Evolutionary conservation across 805 yeast species (phyloP), one percentile per base, ranked within the genome.

Genomic region (Sugiyamaella boreocaroliniensis): DNA sequence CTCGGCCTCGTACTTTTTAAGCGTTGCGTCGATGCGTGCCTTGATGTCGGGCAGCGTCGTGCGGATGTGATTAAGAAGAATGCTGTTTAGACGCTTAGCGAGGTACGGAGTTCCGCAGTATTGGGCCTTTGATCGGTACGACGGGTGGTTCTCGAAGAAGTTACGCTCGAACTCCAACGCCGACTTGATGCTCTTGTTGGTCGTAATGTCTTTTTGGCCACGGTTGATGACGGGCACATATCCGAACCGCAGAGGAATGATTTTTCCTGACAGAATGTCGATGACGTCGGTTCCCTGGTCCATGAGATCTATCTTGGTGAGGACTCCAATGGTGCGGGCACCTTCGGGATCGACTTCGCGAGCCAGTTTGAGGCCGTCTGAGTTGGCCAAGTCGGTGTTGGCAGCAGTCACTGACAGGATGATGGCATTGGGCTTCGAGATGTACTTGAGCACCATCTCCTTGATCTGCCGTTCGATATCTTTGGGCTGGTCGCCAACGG

Each of bases 331-430:
- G 19, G 99, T 93, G 75, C 99, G 82, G 43, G 65, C 61, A 47
- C 99, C 99, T 69, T 89, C 95, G 2, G 98, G 98, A 67, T 93
- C 99, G 47, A 93, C 97, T 70, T 93, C 98, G 63, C 98, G 81
- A 1, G 99, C 98, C 61, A 93, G 76, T 70, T 93, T 90, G 65
- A 93, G 78, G 48, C 98, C 97, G 66, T 93, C 99, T 29, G 96
- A 86, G 70, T 93, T 93, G 53, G 97, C 99, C 71, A 93, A 78
- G 75, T 93, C 99, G 44, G 95, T 90, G 70, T 93, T 93, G 42
- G 98, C 96, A 6, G 96, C 95, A 53, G 96, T 90, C 29, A 93
- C 98, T 0, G 97, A 92, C 53, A 93, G 76, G 55, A 93, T 85
- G 59, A 93, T 89, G 55, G 98, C 97, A 66, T 93, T 93, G 57